Percentiles rank a stretch among this genome's conserved stretches.
Conservation (phyloP, 2,329 filamentous ascomycete species). For the Nothophoma quercina region DNA sequence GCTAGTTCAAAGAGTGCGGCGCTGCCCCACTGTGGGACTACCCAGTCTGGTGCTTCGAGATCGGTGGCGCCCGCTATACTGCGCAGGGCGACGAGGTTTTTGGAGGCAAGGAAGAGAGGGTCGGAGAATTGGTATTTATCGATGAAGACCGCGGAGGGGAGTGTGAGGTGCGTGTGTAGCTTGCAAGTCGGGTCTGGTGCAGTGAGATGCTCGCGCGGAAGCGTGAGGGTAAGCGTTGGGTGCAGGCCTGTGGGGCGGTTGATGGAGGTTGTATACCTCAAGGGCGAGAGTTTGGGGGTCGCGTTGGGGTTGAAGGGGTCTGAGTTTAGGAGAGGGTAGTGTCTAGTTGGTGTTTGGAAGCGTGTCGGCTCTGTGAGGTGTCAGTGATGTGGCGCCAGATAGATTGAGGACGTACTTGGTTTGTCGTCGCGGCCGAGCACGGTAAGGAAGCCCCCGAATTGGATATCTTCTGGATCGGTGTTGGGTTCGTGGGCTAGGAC, state of each 20-base stretch:
- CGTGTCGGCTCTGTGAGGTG: conserved; percentile 70
- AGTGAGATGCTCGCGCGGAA: conserved; percentile 62
- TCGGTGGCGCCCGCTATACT: conserved; percentile 80
- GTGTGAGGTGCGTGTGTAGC: conserved; percentile 80
- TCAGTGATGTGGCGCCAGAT: background rate
- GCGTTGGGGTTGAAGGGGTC: conserved; percentile 31
- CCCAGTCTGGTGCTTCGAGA: conserved; percentile 88
- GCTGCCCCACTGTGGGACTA: conserved; percentile 79
- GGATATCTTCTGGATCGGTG: conserved; percentile 75
- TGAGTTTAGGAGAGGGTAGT: conserved; percentile 62
- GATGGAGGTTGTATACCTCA: conserved; percentile 68
- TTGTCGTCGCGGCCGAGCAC: conserved; percentile 78
- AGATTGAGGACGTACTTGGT: conserved; percentile 57
- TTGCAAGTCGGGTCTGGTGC: conserved; percentile 63
- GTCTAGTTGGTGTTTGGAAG: conserved; percentile 87
- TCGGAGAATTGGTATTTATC: conserved; percentile 87
- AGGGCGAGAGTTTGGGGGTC: conserved; percentile 23
- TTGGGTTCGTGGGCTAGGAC: conserved; percentile 73
- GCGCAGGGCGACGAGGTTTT: conserved; percentile 75
- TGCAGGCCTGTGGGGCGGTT: conserved; percentile 80
- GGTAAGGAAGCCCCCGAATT: conserved; percentile 78
- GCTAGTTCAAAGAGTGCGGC: conserved; percentile 77
- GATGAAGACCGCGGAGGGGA: conserved; percentile 81
- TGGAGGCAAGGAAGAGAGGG: conserved; percentile 77
- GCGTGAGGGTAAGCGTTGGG: conserved; percentile 77